Evolutionary conservation across 2,329 filamentous ascomycete genomes (phyloP), one percentile per base, ranked within the genome.

Genomic region (Arthrobotrys megalospora): DNA sequence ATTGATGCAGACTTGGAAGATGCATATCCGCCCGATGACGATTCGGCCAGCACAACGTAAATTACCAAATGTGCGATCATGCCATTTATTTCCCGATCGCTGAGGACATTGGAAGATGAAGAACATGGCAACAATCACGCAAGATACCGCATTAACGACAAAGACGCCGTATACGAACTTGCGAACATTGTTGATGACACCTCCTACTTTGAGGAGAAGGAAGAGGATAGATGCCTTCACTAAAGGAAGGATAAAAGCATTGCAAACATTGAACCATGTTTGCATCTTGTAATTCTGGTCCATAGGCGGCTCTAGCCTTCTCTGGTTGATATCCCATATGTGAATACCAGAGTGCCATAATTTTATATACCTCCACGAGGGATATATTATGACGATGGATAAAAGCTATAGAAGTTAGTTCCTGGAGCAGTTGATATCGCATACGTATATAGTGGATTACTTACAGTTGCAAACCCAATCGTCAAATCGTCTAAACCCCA

Each of bases 1-100:
- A 63, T 85, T 85, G 62, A 84, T 84, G 80, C 84, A 85, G n/a
- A 84, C 85, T 38, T 84, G 82, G 82, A 84, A 85, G 50, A 85
- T 84, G 68, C 83, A 76, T 82, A 85, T 83, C 45, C 84, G 82
- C 48, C 84, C 84, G 82, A 83, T 83, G 16, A 81, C 81, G 58
- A 83, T 82, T 19, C 84, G 82, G 14, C 82, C 83, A 81, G 85
- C 82, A 79, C 84, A 85, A 47, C 82, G 82, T 47, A 85, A 77
- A n/a, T 82, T 81, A 14, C 84, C 84, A 76, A 85, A 85, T 1
- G 84, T 85, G 16, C 82, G 80, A 0, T 82, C 82, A 65, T 83
- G 83, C 82, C 83, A 85, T 7, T 84, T 85, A 63, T 85, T 85
- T 6, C 84, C 84, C 0, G 84, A 84, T 36, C 81, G 81, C 34